Percentiles rank a stretch among this genome's conserved stretches.
Conservation (phyloP, 2,329 filamentous ascomycete species). For the Fusarium sp. region DNA sequence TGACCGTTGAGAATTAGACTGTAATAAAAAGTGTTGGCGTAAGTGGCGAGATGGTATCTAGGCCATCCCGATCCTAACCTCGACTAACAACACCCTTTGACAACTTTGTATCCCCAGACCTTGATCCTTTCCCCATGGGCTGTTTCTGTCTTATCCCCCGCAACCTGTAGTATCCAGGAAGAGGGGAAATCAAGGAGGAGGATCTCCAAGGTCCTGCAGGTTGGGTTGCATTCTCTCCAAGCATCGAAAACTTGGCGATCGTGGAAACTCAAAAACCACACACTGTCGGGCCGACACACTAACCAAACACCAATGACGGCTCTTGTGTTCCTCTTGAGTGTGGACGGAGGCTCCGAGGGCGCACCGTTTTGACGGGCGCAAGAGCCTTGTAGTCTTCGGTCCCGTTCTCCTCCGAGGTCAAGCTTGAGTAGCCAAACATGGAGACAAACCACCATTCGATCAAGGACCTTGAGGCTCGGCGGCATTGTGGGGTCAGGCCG, state of each 20-base stretch:
- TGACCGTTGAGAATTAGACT: not conserved
- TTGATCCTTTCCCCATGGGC: conserved; percentile 4
- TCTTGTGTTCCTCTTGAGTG: not conserved
- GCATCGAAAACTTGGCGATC: not conserved
- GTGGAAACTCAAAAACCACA: not conserved
- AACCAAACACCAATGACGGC: not conserved
- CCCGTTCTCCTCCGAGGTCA: not conserved
- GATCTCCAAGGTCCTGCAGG: not conserved
- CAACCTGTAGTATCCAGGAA: not conserved
- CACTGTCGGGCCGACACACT: not conserved
- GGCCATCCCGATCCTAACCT: not conserved
- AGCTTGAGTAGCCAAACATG: not conserved
- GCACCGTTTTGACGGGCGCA: not conserved
- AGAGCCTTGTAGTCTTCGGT: not conserved
- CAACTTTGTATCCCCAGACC: not conserved
- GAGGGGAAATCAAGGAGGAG: not conserved
- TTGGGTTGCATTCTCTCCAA: not conserved
- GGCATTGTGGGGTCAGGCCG: conserved; percentile 5
- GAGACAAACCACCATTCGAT: not conserved
- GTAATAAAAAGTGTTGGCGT: not conserved
- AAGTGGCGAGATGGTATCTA: not conserved
- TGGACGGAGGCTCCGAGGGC: not conserved
- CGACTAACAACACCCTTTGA: not conserved
- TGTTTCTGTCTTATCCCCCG: conserved; percentile 10
- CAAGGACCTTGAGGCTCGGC: conserved; percentile 6